Evolutionary conservation across 495 filamentous ascomycete genomes (phyloP), one percentile per base, ranked within the genome.

Genomic region (Corynascus novoguineensis): DNA sequence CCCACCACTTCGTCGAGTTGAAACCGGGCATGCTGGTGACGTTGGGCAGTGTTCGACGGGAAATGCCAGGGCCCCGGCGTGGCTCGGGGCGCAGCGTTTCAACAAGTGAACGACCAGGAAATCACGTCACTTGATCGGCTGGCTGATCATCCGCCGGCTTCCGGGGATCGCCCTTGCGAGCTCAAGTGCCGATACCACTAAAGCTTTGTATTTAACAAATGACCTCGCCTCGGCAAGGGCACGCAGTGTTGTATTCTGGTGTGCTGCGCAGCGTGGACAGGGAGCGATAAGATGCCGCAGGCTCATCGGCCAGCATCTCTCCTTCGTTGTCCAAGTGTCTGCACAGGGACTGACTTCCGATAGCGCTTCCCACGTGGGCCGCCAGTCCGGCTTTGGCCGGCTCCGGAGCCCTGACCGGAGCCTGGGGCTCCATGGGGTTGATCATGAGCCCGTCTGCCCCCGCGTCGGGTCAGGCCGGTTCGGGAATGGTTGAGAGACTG

Each of bases 91-190:
- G n/a, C n/a, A n/a, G n/a, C n/a, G n/a, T n/a, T n/a, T n/a, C 19
- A 24, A 44, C 40, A 19, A 21, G 40, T 44, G 40, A 44, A 44
- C 19, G 19, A 9, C 17, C 31, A 35, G 17, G 50, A 2, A 32
- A 52, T 52, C 38, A 35, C 50, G 50, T 44, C 37, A 53, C 24
- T 44, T 40, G 50, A 40, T 52, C 49, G 49, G 2, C 24, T n/a
- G n/a, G 49, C 15, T 25, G 47, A 50, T 49, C 46, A 29, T 19
- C 46, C 8, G 17, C 21, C n/a, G n/a, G 29, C 15, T 31, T 5
- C 46, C 14, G 27, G 25, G 45, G 45, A 29, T 48, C 46, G 29
- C 9, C 27, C 28, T 3, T 7, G 40, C 31, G 40, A 21, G 3
- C 29, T 49, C 28, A 29, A 31, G 46, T 31, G 46, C 27, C 46